phyloP scores from a whole-genome alignment of 208 protist genomes.

The Leishmania aethiopica region DNA sequence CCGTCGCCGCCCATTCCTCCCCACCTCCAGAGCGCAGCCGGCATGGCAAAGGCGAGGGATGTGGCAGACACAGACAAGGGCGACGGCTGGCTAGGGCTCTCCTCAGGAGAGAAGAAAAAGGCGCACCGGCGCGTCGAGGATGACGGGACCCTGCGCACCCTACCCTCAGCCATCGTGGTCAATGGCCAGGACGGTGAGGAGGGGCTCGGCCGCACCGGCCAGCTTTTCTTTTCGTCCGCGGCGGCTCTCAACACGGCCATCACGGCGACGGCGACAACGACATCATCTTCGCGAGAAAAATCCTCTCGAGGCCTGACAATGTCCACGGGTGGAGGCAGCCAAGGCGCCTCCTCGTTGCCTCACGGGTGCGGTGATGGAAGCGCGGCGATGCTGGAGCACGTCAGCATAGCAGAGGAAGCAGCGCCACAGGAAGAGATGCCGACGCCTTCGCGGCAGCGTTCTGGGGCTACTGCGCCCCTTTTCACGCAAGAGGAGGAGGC shows the following conservation, averaged over 20 bases:
- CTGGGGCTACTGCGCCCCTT: not conserved
- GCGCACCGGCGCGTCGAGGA: constrained; percentile 3
- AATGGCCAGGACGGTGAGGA: not conserved
- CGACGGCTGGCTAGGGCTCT: not conserved
- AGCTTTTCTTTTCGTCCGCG: not conserved
- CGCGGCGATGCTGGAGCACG: not conserved
- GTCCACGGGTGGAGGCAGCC: constrained; percentile 10
- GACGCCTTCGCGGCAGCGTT: not conserved
- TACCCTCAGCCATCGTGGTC: constrained; percentile 7
- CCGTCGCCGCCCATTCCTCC: constrained; percentile 7
- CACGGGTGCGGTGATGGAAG: constrained; percentile 12
- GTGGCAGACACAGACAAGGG: not conserved
- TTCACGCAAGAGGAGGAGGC: not conserved
- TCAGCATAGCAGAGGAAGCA: not conserved
- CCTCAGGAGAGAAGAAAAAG: not conserved
- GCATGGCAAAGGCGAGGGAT: not conserved
- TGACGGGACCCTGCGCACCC: constrained; percentile 24
- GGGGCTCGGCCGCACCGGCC: not conserved
- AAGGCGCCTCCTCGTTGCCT: constrained; percentile 13
- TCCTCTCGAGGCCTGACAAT: constrained; percentile 29
- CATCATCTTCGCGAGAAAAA: constrained; percentile 19
- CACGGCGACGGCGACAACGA: not conserved
- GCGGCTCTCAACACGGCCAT: not conserved
- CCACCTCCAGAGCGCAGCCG: not conserved
- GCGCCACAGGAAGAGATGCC: not conserved